Percentiles rank a stretch among this genome's conserved stretches.
phyloP scores from a whole-genome alignment of 495 filamentous ascomycete species.

The Neurospora sp. region DNA sequence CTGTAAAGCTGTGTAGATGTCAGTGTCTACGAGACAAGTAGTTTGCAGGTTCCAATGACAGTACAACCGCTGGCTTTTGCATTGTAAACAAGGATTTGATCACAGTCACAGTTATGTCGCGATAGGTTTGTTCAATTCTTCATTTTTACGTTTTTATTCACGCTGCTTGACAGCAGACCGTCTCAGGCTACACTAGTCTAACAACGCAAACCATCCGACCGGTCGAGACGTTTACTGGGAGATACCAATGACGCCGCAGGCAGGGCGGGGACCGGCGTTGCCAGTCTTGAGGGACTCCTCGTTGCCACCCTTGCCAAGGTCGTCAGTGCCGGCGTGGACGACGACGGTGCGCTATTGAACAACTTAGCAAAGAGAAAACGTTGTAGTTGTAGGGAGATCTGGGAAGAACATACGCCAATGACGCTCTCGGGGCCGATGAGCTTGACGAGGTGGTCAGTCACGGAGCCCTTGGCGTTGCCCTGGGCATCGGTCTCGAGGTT shows the following conservation, averaged over 20 bases:
- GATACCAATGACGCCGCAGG: slow-evolving; percentile 96
- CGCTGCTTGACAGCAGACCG: not conserved
- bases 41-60: not conserved
- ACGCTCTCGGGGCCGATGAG: slow-evolving; percentile 92
- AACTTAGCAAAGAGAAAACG: slow-evolving; percentile 1
- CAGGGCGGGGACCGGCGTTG: slow-evolving; percentile 84
- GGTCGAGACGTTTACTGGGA: slow-evolving; percentile 34
- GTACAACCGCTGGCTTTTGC: not conserved
- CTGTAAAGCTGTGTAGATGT: not conserved
- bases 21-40: not conserved
- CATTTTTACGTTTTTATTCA: not conserved
- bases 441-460: slow-evolving; percentile 74
- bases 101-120: not conserved
- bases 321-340: slow-evolving; percentile 88
- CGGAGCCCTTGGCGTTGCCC: slow-evolving; percentile 71
- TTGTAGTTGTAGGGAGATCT: not conserved
- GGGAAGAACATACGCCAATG: slow-evolving; percentile 61
- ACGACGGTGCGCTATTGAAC: slow-evolving; percentile 75
- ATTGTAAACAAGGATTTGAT: not conserved
- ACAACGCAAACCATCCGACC: not conserved
- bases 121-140: not conserved
- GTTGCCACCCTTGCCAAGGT: slow-evolving; percentile 80
- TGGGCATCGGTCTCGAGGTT: slow-evolving; percentile 92
- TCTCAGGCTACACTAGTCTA: not conserved
- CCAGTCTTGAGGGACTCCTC: slow-evolving; percentile 96